Evolutionary conservation across 208 protist genomes (phyloP).

Genomic region (Crithidia acanthocephali): DNA sequence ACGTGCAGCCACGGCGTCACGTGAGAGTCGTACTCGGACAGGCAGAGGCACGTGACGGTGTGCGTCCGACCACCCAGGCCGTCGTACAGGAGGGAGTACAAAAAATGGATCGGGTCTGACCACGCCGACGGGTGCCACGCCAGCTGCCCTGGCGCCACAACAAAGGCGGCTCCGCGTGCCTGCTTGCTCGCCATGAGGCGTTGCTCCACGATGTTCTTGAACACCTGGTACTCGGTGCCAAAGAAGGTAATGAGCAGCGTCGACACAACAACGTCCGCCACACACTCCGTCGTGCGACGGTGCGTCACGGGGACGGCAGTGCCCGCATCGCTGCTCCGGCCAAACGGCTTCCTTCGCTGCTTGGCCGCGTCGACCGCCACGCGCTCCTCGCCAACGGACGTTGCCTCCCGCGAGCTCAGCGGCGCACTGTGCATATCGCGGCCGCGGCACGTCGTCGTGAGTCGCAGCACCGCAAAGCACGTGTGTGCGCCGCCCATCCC

Average conservation of each 20-base stretch:
- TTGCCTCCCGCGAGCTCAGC: slow-evolving; percentile 20
- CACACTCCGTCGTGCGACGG: slow-evolving; percentile 1
- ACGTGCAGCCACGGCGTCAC: slow-evolving; percentile 25
- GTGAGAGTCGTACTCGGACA: slow-evolving; percentile 38
- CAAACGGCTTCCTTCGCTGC: not conserved
- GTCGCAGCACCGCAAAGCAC: slow-evolving; percentile 27
- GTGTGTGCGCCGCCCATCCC: not conserved
- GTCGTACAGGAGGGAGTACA: slow-evolving; percentile 19
- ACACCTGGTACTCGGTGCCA: slow-evolving; percentile 20
- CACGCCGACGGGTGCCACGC: slow-evolving; percentile 1
- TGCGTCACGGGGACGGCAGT: not conserved
- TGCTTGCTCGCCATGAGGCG: not conserved
- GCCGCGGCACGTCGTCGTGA: slow-evolving; percentile 23
- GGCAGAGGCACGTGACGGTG: slow-evolving; percentile 27
- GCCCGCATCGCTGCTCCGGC: not conserved
- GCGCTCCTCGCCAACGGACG: not conserved
- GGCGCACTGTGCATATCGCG: slow-evolving; percentile 14
- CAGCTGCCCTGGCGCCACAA: not conserved
- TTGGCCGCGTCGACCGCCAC: not conserved
- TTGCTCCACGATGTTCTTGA: slow-evolving; percentile 12
- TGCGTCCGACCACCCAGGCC: slow-evolving; percentile 30
- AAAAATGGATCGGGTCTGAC: slow-evolving; percentile 20
- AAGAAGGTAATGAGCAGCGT: slow-evolving; percentile 36
- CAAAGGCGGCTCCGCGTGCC: not conserved
- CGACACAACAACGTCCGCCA: slow-evolving; percentile 30